Percentiles rank a stretch among this genome's conserved stretches.
Conservation (phyloP, 2,329 filamentous ascomycete genomes). For the Phialemonium atrogriseum region DNA sequence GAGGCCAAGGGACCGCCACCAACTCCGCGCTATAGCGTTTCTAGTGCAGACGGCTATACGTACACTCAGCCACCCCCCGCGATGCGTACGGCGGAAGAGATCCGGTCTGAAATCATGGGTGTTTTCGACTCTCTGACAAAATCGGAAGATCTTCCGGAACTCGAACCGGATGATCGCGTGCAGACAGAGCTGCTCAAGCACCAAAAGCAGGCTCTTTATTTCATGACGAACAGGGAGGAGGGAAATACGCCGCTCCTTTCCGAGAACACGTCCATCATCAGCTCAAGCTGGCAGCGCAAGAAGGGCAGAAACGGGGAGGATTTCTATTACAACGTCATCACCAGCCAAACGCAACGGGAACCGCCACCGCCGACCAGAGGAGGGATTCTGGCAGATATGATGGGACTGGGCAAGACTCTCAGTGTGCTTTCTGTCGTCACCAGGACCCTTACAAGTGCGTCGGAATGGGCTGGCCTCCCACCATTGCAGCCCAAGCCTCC, state of each 20-base stretch:
- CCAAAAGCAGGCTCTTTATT: conserved; percentile 83
- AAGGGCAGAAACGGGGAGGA: conserved; percentile 40
- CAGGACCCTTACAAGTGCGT: conserved; percentile 54
- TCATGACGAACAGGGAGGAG: conserved; percentile 74
- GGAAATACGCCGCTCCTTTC: conserved; percentile 48
- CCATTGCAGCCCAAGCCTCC: conserved; percentile 41
- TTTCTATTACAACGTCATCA: conserved; percentile 78
- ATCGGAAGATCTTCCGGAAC: conserved; percentile 65
- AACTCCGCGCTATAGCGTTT: conserved; percentile 11
- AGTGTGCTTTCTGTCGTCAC: conserved; percentile 75
- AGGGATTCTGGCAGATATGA: conserved; percentile 76
- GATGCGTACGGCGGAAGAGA: conserved; percentile 70
- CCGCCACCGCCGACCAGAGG: conserved; percentile 61
- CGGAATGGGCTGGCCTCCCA: conserved; percentile 47
- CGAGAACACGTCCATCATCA: conserved; percentile 47
- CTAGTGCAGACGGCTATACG: conserved; percentile 13
- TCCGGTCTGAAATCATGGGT: conserved; percentile 72
- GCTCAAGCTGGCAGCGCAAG: conserved; percentile 69
- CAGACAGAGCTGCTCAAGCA: conserved; percentile 67
- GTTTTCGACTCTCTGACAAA: conserved; percentile 82
- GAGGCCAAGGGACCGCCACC: conserved; percentile 34
- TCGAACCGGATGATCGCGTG: conserved; percentile 55
- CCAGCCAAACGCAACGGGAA: conserved; percentile 52
- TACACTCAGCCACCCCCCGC: conserved; percentile 19
- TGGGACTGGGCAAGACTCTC: conserved; percentile 81